phyloP scores from a whole-genome alignment of 345 rosid genomes.

The Cardamine resedifolia region DNA sequence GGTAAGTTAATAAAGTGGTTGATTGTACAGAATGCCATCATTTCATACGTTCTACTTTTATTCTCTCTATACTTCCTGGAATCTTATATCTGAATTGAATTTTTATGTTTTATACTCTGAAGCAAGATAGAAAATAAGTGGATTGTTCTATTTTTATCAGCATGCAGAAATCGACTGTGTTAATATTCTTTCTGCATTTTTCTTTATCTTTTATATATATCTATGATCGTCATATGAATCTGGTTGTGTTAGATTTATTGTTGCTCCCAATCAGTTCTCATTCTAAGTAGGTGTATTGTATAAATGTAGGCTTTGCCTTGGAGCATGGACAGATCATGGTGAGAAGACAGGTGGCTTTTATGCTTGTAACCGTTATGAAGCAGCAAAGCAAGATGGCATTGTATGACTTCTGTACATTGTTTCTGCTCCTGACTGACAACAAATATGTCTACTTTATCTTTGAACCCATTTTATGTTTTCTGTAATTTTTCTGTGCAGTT shows the following conservation, averaged over 20 bases:
- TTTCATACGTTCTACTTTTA: neutral
- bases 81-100: neutral
- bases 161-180: neutral
- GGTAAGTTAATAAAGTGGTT: slow-evolving; percentile 47
- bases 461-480: neutral
- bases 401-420: slow-evolving; percentile 40
- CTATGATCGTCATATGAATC: slow-evolving; percentile 2
- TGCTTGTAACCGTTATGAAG: slow-evolving; percentile 77
- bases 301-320: slow-evolving; percentile 75
- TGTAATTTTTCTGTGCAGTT: slow-evolving; percentile 41
- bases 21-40: neutral
- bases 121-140: neutral
- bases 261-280: neutral
- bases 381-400: slow-evolving; percentile 88
- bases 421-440: slow-evolving; percentile 1
- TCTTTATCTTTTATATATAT: slow-evolving; percentile 1
- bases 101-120: slow-evolving; percentile 2
- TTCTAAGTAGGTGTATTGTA: neutral
- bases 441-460: neutral
- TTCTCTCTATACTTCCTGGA: neutral
- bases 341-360: slow-evolving; percentile 82
- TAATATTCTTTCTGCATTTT: slow-evolving; percentile 7
- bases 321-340: slow-evolving; percentile 76
- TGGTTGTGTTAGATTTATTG: slow-evolving; percentile 5
- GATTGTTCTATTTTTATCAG: neutral